Percentiles rank a stretch among this genome's conserved stretches.
Conservation (phyloP, 2,329 filamentous ascomycete species). For the Colletotrichum echinochloae region DNA sequence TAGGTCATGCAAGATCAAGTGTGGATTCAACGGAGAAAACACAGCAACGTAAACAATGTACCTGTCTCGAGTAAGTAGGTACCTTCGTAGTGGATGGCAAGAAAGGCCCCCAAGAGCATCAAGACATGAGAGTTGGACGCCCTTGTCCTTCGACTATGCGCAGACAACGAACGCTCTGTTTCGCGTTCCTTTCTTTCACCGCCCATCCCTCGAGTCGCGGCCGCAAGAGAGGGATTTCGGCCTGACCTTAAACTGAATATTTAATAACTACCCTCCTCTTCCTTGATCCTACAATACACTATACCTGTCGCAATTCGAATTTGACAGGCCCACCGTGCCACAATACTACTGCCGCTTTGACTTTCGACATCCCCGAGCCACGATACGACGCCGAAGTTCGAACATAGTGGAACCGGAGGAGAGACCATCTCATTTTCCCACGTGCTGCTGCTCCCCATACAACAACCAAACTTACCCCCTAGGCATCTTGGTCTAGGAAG, state of each 20-base stretch:
- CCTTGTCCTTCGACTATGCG: slow-evolving; percentile 28
- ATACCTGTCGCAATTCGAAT: slow-evolving; percentile 15
- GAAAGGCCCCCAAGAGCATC: not conserved
- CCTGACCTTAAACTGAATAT: slow-evolving; percentile 3
- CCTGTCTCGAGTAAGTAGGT: slow-evolving; percentile 15
- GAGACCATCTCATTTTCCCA: slow-evolving; percentile 22
- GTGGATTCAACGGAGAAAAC: slow-evolving; percentile 17
- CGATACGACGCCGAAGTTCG: slow-evolving; percentile 17
- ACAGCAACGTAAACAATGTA: slow-evolving; percentile 33
- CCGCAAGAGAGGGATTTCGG: not conserved
- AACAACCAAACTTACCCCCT: not conserved
- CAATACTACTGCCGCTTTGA: slow-evolving; percentile 35
- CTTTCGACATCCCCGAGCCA: slow-evolving; percentile 30
- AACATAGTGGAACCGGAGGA: slow-evolving; percentile 32
- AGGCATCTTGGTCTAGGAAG: not conserved
- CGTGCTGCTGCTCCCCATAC: slow-evolving; percentile 31
- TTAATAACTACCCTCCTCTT: slow-evolving; percentile 29
- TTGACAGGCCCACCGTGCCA: slow-evolving; percentile 35
- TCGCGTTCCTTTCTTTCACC: slow-evolving; percentile 29
- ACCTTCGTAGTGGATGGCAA: slow-evolving; percentile 17
- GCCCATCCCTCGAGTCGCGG: slow-evolving; percentile 20
- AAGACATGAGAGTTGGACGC: not conserved
- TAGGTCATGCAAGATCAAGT: slow-evolving; percentile 29
- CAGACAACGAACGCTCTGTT: slow-evolving; percentile 25
- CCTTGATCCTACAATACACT: not conserved